Base-by-base conservation (phyloP, 345 rosid species). In the Eucalyptus grandis region DNA sequence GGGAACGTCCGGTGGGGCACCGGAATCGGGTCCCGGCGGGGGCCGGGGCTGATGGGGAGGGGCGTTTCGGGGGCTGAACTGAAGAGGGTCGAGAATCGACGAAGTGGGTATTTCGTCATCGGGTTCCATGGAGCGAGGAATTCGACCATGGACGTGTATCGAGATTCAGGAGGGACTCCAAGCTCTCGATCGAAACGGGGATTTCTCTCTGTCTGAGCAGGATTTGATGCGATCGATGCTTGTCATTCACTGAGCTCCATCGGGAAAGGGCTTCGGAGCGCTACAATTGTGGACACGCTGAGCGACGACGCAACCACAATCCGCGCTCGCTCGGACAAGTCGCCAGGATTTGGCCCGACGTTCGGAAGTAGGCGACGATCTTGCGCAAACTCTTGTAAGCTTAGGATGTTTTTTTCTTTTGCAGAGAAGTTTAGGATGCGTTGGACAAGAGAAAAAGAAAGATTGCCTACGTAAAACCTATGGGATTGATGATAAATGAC, bases 1-100 rank as follows among this genome's bases (percentile, higher is more conserved):
- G 96, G 95, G 88, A 93, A 86, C 17, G 94, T 93, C 86, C 96
- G 92, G 92, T 94, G 96, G 87, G 99, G 99, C 62, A 96, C 83
- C 12, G 98, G 99, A 86, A 96, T 92, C 13, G 93, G 90, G 43
- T 90, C 93, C 87, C 90, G 47, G 2, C 62, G 62, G 40, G 5
- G 9, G 62, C 65, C 16, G 27, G 65, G 7, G 60, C 0, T 21
- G 4, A 2, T 5, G 26, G 62, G n/a, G 44, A 86, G 53, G n/a
- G 87, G 87, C 65, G 22, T 86, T 53, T 86, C 44, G 3, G 7
- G 87, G 30, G 24, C 30, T 0, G 6, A 11, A 4, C 30, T 19
- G 43, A 24, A 16, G 27, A 86, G 87, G 60, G 65, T 51, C 15
- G 62, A 51, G 5, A 86, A 31, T 6, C n/a, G 87, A 86, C 87